A percentile compares a stretch with the other conserved stretches of the same genome.
Evolutionary conservation across 306 rosid species (phyloP).

Genomic region (Ochetophila trinervis): DNA sequence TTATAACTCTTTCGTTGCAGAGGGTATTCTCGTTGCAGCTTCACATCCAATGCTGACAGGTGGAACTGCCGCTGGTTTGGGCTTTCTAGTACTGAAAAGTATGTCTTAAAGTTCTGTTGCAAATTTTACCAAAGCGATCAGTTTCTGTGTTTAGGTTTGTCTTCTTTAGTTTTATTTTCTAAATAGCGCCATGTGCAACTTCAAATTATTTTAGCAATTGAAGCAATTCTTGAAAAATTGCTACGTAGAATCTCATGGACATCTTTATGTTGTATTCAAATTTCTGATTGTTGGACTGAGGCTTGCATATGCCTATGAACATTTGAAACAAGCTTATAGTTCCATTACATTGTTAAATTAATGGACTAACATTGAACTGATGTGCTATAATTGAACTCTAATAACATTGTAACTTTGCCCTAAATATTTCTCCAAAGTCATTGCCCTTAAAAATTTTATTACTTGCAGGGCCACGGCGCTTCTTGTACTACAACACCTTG

Average conservation of each 20-base stretch:
- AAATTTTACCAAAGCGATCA: not conserved
- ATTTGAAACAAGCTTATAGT: not conserved
- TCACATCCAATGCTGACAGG: conserved; percentile 65
- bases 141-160: not conserved
- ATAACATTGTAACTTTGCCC: not conserved
- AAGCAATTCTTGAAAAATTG: not conserved
- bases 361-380: not conserved
- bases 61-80: conserved; percentile 63
- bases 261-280: not conserved
- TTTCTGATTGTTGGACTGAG: not conserved
- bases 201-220: conserved; percentile 12
- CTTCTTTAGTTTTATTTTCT: not conserved
- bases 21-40: conserved; percentile 63
- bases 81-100: conserved; percentile 61
- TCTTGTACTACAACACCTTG: conserved; percentile 63
- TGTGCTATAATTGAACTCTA: not conserved
- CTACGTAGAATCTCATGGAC: conserved; percentile 5
- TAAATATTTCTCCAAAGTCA: conserved; percentile 1
- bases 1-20: conserved; percentile 41
- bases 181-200: not conserved
- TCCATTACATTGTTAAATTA: not conserved
- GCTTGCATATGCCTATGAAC: not conserved
- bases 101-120: conserved; percentile 21
- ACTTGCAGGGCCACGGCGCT: conserved; percentile 68
- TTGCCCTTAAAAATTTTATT: conserved; percentile 21